Evolutionary conservation across 129 eudicot species (phyloP).

Genomic region (Tagetes patula): DNA sequence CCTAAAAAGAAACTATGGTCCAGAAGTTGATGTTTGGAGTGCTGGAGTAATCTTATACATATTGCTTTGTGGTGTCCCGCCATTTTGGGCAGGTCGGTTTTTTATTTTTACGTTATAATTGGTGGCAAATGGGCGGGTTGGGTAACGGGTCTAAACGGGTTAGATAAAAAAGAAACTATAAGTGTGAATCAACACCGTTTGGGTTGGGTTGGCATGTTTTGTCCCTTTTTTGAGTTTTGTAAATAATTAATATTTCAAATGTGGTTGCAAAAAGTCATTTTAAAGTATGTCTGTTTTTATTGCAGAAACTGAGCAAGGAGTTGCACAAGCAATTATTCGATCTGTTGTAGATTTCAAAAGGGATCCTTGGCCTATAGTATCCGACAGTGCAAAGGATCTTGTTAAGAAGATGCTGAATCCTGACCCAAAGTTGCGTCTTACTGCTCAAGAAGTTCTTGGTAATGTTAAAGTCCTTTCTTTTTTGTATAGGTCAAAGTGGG

Average conservation of each 20-base stretch:
- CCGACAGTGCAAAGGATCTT: conserved; percentile 86
- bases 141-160: not conserved
- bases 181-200: not conserved
- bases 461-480: conserved; percentile 15
- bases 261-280: not conserved
- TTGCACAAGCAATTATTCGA: conserved; percentile 84
- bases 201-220: not conserved
- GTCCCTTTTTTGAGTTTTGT: not conserved
- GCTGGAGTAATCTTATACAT: conserved; percentile 92
- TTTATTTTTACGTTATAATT: not conserved
- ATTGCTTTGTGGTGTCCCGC: conserved; percentile 90
- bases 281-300: not conserved
- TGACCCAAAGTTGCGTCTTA: conserved; percentile 71
- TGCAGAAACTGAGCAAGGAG: conserved; percentile 91
- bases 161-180: not conserved
- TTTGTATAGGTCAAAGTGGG: not conserved
- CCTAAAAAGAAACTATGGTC: conserved; percentile 80
- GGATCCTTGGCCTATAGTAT: conserved; percentile 95
- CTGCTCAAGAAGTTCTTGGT: conserved; percentile 93
- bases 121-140: not conserved
- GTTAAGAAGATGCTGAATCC: conserved; percentile 90
- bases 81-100: conserved; percentile 71
- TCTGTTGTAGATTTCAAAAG: conserved; percentile 75
- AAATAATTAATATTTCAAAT: not conserved
- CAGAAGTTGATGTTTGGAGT: conserved; percentile 91